Conservation (phyloP, 768 basidiomycete species). For the Calocybe cyanea region DNA sequence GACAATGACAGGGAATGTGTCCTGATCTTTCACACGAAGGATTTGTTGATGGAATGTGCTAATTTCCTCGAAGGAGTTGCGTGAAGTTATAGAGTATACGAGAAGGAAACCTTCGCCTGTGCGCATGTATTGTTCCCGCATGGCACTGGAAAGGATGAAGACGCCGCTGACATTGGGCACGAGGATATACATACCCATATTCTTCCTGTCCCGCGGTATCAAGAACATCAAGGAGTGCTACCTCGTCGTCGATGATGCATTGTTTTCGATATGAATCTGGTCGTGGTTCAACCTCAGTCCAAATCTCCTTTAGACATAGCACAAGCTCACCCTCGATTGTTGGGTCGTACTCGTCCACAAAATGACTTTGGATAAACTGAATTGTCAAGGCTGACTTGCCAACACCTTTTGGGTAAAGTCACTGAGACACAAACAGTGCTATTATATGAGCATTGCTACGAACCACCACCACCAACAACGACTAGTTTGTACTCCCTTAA, state of each 20-base stretch:
- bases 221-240: conserved; percentile 93
- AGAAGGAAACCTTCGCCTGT: conserved; percentile 97
- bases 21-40: conserved; percentile 93
- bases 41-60: conserved; percentile 96
- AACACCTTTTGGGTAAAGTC: conserved; percentile 31
- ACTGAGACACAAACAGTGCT: conserved; percentile 1
- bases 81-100: conserved; percentile 97
- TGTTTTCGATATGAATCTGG: conserved; percentile 96
- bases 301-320: not conserved
- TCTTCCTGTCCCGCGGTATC: conserved; percentile 99
- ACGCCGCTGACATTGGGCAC: no score
- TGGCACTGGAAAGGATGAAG: conserved; percentile 61
- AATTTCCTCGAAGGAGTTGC: conserved; percentile 97
- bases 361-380: conserved; percentile 96
- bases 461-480: conserved; percentile 96
- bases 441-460: conserved; percentile 20
- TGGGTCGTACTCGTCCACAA: conserved; percentile 91
- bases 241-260: conserved; percentile 97
- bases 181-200: conserved; percentile 70
- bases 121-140: conserved; percentile 99
- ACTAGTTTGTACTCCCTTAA: conserved; percentile 98
- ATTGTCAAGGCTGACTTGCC: conserved; percentile 90
- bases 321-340: conserved; percentile 78
- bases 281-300: not conserved
- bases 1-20: conserved; percentile 91